Percentiles rank a stretch among this genome's conserved stretches.
phyloP scores from a whole-genome alignment of 2,329 filamentous ascomycete species.

The Chrysoporthe deuterocubensis region DNA sequence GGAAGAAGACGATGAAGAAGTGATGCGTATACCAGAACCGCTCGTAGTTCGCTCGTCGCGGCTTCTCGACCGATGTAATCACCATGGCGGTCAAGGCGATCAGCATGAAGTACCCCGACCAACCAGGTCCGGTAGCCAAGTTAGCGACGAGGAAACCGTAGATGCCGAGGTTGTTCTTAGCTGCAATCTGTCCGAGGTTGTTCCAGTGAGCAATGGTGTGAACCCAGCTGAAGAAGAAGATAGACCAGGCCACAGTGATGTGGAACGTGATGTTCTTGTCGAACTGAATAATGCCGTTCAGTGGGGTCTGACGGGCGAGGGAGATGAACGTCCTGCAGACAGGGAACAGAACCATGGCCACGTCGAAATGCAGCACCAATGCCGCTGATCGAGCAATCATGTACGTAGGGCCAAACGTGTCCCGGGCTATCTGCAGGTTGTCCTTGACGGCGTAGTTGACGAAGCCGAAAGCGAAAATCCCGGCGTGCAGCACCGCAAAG shows the following conservation, averaged over 20 bases:
- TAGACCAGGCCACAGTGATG: slow-evolving; percentile 83
- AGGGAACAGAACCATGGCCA: slow-evolving; percentile 78
- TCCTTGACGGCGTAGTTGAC: slow-evolving; percentile 82
- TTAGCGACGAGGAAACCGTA: slow-evolving; percentile 79
- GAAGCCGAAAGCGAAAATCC: slow-evolving; percentile 81
- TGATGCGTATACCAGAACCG: slow-evolving; percentile 92
- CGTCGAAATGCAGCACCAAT: slow-evolving; percentile 79
- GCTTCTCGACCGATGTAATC: slow-evolving; percentile 76
- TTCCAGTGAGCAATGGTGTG: slow-evolving; percentile 88
- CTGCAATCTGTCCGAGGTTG: slow-evolving; percentile 78
- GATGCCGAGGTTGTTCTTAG: slow-evolving; percentile 76
- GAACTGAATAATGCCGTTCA: slow-evolving; percentile 86
- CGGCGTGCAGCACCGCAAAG: slow-evolving; percentile 72
- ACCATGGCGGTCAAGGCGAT: slow-evolving; percentile 79
- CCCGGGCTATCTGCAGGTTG: slow-evolving; percentile 67
- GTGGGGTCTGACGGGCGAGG: slow-evolving; percentile 75
- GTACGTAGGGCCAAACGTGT: slow-evolving; percentile 75
- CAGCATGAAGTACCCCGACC: slow-evolving; percentile 87
- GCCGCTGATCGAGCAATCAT: slow-evolving; percentile 77
- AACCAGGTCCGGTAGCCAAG: slow-evolving; percentile 78
- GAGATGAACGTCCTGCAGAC: slow-evolving; percentile 86
- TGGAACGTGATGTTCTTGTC: slow-evolving; percentile 91
- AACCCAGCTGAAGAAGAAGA: slow-evolving; percentile 86
- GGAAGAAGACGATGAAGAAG: slow-evolving; percentile 85
- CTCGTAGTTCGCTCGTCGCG: slow-evolving; percentile 80